Evolutionary conservation across 148 eudicot genomes (phyloP).

Genomic region (Pouteria glomerata): DNA sequence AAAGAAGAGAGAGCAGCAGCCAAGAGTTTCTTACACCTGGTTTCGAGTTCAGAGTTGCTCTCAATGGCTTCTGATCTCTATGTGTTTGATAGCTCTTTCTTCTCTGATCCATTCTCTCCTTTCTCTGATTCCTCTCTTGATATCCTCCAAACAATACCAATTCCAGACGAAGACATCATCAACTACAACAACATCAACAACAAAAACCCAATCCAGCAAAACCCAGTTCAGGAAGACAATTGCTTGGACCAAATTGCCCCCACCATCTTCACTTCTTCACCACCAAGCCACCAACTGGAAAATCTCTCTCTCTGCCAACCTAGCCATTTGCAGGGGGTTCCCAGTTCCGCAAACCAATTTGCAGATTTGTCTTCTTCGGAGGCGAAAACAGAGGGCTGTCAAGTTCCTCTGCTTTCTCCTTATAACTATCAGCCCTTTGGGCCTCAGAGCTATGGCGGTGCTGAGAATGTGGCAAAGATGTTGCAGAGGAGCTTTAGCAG

Average conservation of each 20-base stretch:
- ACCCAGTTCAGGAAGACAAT: conserved; percentile 27
- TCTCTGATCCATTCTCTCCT: conserved; percentile 45
- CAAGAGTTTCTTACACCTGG: neutral
- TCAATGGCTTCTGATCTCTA: conserved; percentile 72
- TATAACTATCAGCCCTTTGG: conserved; percentile 15
- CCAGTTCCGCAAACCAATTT: conserved; percentile 22
- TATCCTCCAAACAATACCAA: conserved; percentile 41
- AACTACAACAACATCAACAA: no score
- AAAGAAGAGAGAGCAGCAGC: neutral
- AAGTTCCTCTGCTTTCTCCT: conserved; percentile 28
- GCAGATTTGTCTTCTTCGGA: conserved; percentile 33
- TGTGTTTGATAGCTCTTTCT: conserved; percentile 43
- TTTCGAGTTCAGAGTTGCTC: neutral
- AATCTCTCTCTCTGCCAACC: conserved; percentile 41
- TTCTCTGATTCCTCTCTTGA: conserved; percentile 53
- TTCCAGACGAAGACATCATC: conserved; percentile 55
- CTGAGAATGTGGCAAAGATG: conserved; percentile 31
- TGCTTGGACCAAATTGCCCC: conserved; percentile 46
- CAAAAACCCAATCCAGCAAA: conserved; percentile 23
- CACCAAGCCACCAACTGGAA: conserved; percentile 53
- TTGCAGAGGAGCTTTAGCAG: conserved; percentile 76
- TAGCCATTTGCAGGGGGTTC: conserved; percentile 21
- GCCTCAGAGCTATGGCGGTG: conserved; percentile 23
- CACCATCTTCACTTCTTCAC: conserved; percentile 45
- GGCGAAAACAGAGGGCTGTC: conserved; percentile 62